Base-by-base conservation (phyloP, 768 basidiomycete species). In the Podaxis carcinomalis region DNA sequence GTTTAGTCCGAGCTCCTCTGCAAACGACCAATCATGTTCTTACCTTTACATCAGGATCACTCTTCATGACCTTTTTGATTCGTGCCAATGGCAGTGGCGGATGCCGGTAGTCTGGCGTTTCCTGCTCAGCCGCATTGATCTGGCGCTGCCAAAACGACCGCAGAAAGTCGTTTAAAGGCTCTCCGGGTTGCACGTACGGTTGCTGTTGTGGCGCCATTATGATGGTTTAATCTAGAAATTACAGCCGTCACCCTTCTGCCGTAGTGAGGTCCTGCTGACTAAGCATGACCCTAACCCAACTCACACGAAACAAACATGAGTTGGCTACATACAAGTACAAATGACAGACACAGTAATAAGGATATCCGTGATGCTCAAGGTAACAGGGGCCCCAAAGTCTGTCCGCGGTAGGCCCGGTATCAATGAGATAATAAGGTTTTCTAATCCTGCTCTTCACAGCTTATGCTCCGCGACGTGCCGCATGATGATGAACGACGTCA, bases 31-130 rank as follows among this genome's bases (percentile, higher is more conserved):
- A 62, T 35, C 19, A 46, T 59, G 21, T 49, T 70, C 85, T 69
- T 70, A 96, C 94, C 84, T 95, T 95, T 64, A 98, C 93, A 67
- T 95, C 93, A 2, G 93, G 92, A 76, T 95, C 94, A 72, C 90
- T 95, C 81, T 98, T 98, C 93, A 98, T 97, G 60, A 98, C 96
- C 73, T 98, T 98, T 81, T 98, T 98, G 68, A 98, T 97, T 71
- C 97, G 80, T 16, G 97, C 97, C 32, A 99, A 78, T 3, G 96
- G 96, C 10, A 98, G 78, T 5, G 92, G 88, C 1, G 92, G 92
- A 69, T 95, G 92, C 56, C 90, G 79, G 66, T 91, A 92, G 74
- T 95, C 94, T 25, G 90, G 90, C 0, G 86, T 90, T 68, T 95
- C 94, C 67, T 88, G 84, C 72, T 97, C 95, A 0, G 93, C 92